Percentiles rank a stretch among this genome's conserved stretches.
phyloP scores from a whole-genome alignment of 2,329 filamentous ascomycete genomes.

The Phyllosticta capitalensis region DNA sequence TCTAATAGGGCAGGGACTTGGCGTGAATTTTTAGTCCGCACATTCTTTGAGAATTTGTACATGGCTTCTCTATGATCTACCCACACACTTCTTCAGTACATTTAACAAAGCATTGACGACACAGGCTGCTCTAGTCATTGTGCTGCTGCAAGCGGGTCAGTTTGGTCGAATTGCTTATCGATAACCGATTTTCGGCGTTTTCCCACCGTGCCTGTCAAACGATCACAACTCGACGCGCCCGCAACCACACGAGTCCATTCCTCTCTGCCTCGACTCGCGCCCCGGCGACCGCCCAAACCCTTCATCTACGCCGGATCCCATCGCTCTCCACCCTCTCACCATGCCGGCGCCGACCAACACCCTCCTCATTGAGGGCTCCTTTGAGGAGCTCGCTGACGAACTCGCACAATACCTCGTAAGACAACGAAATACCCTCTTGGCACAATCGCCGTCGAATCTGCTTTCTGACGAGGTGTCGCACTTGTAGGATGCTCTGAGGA shows the following conservation, averaged over 20 bases:
- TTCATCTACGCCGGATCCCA: slow-evolving; percentile 5
- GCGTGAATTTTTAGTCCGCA: too few species aligned
- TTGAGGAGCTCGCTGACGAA: slow-evolving; percentile 87
- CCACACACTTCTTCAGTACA: too few species aligned
- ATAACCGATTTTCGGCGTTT: slow-evolving; percentile 10
- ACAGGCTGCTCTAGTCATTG: background rate
- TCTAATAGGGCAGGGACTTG: too few species aligned
- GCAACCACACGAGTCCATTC: slow-evolving; percentile 3
- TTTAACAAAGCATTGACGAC: background rate
- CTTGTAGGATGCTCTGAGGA: slow-evolving; percentile 59
- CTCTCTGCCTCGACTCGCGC: slow-evolving; percentile 5
- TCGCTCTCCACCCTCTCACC: slow-evolving; percentile 15
- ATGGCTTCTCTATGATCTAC: too few species aligned
- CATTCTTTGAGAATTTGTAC: too few species aligned
- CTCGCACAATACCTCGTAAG: slow-evolving; percentile 74
- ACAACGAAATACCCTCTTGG: slow-evolving; percentile 4
- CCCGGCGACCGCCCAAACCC: background rate
- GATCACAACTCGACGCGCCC: slow-evolving; percentile 8
- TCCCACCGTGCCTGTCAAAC: slow-evolving; percentile 10
- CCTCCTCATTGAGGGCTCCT: slow-evolving; percentile 76
- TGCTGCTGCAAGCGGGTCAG: background rate
- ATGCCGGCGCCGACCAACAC: slow-evolving; percentile 55
- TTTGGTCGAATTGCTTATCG: slow-evolving; percentile 1
- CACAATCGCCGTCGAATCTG: background rate
- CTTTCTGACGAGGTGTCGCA: slow-evolving; percentile 2